Conservation (phyloP, 2,329 filamentous ascomycete species). For the Fusarium brevicatenulatum region DNA sequence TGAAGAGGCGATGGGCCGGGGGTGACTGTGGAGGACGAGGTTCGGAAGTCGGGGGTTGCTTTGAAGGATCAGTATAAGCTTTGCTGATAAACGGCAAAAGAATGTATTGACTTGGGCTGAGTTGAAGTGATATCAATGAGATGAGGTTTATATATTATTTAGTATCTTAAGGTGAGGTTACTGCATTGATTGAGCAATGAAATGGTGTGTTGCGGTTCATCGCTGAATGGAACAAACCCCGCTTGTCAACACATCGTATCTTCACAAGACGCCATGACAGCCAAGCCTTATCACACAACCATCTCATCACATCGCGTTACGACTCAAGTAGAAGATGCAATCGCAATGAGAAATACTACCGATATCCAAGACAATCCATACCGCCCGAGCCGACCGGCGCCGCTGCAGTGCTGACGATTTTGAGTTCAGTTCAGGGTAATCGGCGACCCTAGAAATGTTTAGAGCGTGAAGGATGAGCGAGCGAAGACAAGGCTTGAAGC, state of each 20-base stretch:
- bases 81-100: not conserved
- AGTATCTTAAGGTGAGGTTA: too few species aligned
- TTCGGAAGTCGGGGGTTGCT: constrained; percentile 34
- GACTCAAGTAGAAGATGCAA: not conserved
- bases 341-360: not conserved
- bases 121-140: too few species aligned
- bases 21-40: not conserved
- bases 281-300: constrained; percentile 16
- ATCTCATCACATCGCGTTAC: constrained; percentile 10
- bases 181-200: too few species aligned
- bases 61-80: not conserved
- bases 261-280: constrained; percentile 4
- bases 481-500: too few species aligned
- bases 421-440: constrained; percentile 1
- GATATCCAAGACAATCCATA: constrained; percentile 7
- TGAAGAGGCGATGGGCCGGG: constrained; percentile 32
- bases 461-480: not conserved
- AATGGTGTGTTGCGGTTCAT: not conserved
- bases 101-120: too few species aligned
- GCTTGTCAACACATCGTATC: not conserved
- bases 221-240: not conserved
- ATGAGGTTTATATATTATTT: too few species aligned
- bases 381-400: constrained; percentile 33
- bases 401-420: not conserved
- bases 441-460: not conserved